Evolutionary conservation across 352 stramenopile species (phyloP).

Genomic region (Phytopythium cucurbitacearum): DNA sequence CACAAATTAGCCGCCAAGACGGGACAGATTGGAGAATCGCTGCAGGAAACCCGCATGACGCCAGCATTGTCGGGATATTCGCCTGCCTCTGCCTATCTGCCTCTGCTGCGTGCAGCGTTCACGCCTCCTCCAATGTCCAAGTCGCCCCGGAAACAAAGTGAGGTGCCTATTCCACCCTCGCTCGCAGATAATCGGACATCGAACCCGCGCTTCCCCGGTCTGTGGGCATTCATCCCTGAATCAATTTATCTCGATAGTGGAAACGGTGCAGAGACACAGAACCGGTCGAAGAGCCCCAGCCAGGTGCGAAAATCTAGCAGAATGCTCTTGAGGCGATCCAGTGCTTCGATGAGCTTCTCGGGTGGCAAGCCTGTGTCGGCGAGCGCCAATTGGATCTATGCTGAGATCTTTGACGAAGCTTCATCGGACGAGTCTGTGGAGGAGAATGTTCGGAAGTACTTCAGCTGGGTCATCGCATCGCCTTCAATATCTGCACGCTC

Average conservation of each 20-base stretch:
- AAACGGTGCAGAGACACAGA: background rate
- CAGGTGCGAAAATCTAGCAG: background rate
- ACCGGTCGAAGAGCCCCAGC: no score
- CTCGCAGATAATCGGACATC: no score
- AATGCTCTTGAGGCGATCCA: background rate
- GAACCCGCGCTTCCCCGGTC: background rate
- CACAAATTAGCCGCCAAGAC: no score
- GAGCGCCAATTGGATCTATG: conserved; percentile 39
- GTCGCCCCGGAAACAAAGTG: background rate
- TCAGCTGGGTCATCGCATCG: conserved; percentile 17
- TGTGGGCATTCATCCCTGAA: conserved; percentile 4
- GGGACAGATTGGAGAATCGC: no score
- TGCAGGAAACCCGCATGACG: no score
- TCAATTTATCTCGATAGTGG: background rate
- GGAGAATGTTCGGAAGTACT: conserved; percentile 24
- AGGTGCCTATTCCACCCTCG: no score
- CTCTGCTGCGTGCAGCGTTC: background rate
- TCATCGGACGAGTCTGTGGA: background rate
- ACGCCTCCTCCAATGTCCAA: background rate
- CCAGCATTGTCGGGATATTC: no score
- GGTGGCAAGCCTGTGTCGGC: background rate
- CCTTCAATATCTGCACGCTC: background rate
- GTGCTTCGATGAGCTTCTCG: background rate
- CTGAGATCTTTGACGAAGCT: conserved; percentile 31
- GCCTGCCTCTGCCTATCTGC: background rate